Conservation (phyloP, 768 basidiomycete species). For the Termitomyces bulborhizus region DNA sequence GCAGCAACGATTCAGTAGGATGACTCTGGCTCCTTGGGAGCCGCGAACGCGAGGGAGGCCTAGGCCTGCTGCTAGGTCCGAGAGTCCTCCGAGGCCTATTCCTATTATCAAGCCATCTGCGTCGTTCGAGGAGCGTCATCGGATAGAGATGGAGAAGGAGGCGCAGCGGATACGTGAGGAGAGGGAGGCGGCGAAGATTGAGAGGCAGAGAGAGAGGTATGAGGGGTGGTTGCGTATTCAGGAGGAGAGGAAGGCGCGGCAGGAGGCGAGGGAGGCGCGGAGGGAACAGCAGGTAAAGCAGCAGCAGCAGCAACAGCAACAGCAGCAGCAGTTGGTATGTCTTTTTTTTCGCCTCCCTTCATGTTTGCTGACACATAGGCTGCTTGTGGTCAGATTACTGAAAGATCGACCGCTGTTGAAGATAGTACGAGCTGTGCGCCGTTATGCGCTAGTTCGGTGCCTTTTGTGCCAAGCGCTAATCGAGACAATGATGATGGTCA, state of each 20-base stretch:
- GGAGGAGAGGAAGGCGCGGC: background rate
- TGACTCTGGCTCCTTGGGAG: background rate
- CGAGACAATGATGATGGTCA: background rate
- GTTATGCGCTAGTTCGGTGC: background rate
- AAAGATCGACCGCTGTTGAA: background rate
- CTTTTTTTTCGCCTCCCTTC: too few relatives aligned
- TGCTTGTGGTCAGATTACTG: background rate
- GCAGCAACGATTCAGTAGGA: background rate
- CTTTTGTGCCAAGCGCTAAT: background rate
- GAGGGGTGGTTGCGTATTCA: background rate
- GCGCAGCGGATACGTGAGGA: background rate
- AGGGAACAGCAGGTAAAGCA: background rate
- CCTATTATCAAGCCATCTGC: background rate
- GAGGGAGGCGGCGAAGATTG: background rate
- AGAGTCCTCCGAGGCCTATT: background rate
- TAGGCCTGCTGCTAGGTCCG: background rate
- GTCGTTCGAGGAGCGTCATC: slow-evolving; percentile 1
- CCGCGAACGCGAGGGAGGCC: background rate
- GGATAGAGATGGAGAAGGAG: background rate
- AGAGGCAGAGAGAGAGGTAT: background rate
- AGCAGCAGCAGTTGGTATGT: background rate
- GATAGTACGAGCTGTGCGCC: background rate
- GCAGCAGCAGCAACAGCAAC: background rate
- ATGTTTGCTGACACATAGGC: background rate
- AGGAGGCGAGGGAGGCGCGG: background rate